Evolutionary conservation across 1,139 yeast genomes (phyloP).

Genomic region (Hansenula sp.): DNA sequence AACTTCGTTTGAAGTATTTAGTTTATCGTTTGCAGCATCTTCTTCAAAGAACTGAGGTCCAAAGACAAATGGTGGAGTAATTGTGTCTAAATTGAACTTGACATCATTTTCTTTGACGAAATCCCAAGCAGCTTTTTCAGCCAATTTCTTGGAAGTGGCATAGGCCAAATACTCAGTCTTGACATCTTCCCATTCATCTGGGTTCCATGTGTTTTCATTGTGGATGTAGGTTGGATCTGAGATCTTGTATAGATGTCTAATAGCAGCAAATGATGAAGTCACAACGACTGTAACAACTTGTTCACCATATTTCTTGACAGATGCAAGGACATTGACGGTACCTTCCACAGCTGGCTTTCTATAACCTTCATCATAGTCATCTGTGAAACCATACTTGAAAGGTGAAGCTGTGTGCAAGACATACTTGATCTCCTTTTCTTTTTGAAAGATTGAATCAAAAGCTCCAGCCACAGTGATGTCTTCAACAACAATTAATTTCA

Average conservation of each 20-base stretch:
- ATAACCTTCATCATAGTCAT: constrained; percentile 19
- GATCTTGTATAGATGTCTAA: constrained; percentile 21
- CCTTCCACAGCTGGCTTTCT: constrained; percentile 36
- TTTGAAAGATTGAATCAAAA: background rate
- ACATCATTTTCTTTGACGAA: constrained; percentile 31
- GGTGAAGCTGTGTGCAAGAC: constrained; percentile 40
- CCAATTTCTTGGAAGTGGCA: constrained; percentile 30
- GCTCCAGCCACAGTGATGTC: background rate
- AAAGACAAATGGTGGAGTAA: constrained; percentile 44
- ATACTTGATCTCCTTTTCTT: background rate
- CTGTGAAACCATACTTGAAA: constrained; percentile 27
- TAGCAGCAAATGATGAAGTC: constrained; percentile 49
- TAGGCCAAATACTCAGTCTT: constrained; percentile 25
- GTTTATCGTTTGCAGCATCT: constrained; percentile 23
- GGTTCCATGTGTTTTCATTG: constrained; percentile 32
- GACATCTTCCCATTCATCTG: constrained; percentile 34
- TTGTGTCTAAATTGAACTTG: constrained; percentile 34
- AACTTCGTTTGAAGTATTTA: constrained; percentile 33
- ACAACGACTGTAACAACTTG: constrained; percentile 42
- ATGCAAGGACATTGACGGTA: constrained; percentile 34
- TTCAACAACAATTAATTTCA: background rate
- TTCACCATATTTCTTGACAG: constrained; percentile 36
- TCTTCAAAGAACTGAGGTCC: constrained; percentile 39
- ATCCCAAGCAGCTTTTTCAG: constrained; percentile 41
- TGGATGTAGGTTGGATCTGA: constrained; percentile 23